A percentile compares a stretch with the other conserved stretches of the same genome.
Conservation (phyloP, 305 asterid species). For the Andrographis paniculata region DNA sequence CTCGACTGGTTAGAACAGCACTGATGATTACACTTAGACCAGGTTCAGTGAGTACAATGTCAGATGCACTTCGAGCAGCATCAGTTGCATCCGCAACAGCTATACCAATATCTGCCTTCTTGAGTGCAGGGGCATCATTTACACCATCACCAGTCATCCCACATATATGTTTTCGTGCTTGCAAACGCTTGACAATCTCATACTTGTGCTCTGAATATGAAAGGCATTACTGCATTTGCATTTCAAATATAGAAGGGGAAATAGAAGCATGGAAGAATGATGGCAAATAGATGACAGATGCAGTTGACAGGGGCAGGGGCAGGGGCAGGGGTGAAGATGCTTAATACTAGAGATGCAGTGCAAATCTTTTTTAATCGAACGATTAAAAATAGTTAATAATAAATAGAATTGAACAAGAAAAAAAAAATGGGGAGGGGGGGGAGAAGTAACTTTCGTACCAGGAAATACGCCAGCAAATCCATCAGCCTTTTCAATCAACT, state of each 20-base stretch:
- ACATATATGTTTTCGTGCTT: constrained; percentile 77
- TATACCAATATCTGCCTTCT: constrained; percentile 70
- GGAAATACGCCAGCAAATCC: constrained; percentile 89
- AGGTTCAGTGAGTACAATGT: constrained; percentile 79
- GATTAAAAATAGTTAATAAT: too few species aligned
- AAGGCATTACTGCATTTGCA: not conserved
- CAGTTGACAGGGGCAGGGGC: constrained; percentile 3
- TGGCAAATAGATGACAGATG: constrained; percentile 1
- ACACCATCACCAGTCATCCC: constrained; percentile 89
- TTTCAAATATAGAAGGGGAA: too few species aligned
- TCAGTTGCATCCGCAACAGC: constrained; percentile 84
- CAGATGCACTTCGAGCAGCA: constrained; percentile 78
- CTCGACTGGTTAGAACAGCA: constrained; percentile 80
- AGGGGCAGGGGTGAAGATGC: too few species aligned
- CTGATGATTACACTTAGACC: constrained; percentile 84
- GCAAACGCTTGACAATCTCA: constrained; percentile 75
- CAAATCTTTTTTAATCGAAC: too few species aligned
- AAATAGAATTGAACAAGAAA: too few species aligned
- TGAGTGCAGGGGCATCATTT: constrained; percentile 77
- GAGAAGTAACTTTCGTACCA: constrained; percentile 33
- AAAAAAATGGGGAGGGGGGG: too few species aligned
- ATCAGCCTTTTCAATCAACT: constrained; percentile 72
- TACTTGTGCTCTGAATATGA: constrained; percentile 64
- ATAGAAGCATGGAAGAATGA: too few species aligned
- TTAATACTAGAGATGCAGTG: too few species aligned